Base-by-base conservation (phyloP, 805 yeast genomes). In the Barnettozyma siamensis region DNA sequence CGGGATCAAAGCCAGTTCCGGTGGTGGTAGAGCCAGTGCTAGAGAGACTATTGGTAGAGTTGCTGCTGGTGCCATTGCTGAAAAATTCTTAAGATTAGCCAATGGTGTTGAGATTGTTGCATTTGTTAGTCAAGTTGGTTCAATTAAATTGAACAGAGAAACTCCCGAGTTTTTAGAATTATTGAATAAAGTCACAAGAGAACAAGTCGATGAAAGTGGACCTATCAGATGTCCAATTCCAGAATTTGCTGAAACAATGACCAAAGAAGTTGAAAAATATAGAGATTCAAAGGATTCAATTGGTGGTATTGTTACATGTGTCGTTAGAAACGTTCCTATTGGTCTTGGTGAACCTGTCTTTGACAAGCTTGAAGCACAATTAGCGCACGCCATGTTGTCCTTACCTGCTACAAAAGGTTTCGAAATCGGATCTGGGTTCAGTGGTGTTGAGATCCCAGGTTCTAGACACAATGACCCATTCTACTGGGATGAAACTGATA, bases 311-410 rank as follows among this genome's bases (percentile, higher is more conserved):
- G 99, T 93, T 42, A 93, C 99, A 8, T 93, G 99, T 72, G 98
- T 93, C 16, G 75, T 93, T 35, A 79, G 98, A 64, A 91, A 93
- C 65, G 76, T 85, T 50, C 99, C 99, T 31, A 72, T 83, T 40
- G 98, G 98, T n/a, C 73, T 93, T 33, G 99, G 99, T 49, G 99
- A 93, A 69, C 99, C 99, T 23, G 88, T 88, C 47, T 93, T 93
- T 61, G 99, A 93, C 66, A 93, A 93, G 68, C 70, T 93, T 48
- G 99, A 93, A 72, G 99, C 99, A 26, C 66, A 76, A 56, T 73
- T 93, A 49, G 99, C 98, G 12, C 99, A 93, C 61, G 98, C 98
- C 38, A 93, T 93, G 99, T 69, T 93, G 49, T 89, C 97, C 2
- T 78, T 93, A 48, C 99, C 99, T 17, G 98, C 99, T 34, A 87